Evolutionary conservation across 805 yeast genomes (phyloP).

Genomic region (Candida taoyuanica): DNA sequence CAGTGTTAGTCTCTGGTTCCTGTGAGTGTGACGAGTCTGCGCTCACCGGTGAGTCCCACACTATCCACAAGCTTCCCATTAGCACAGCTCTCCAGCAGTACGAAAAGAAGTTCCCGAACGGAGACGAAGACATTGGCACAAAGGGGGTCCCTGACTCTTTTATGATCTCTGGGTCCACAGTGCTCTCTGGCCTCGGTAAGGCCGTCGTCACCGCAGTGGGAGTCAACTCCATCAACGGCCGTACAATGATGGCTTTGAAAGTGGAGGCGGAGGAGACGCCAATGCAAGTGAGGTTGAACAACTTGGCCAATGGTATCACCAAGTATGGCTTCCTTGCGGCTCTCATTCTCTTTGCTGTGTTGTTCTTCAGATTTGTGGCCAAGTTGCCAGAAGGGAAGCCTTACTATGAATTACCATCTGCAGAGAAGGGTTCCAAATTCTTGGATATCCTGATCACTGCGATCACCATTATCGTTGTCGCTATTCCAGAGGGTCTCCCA

Average conservation of each 20-base stretch:
- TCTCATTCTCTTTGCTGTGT: constrained; percentile 67
- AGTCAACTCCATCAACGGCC: constrained; percentile 81
- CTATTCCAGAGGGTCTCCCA: constrained; percentile 99
- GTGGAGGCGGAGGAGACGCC: constrained; percentile 85
- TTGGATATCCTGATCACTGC: constrained; percentile 86
- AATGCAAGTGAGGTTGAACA: constrained; percentile 72
- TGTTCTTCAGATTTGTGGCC: constrained; percentile 71
- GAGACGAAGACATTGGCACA: constrained; percentile 34
- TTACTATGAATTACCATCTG: constrained; percentile 42
- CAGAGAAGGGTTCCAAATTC: constrained; percentile 80
- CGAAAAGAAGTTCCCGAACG: constrained; percentile 22
- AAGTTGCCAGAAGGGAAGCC: constrained; percentile 49
- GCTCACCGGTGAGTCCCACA: constrained; percentile 89
- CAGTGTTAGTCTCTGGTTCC: constrained; percentile 65
- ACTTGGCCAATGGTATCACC: constrained; percentile 90
- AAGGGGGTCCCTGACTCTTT: constrained; percentile 64
- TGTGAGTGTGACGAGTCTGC: constrained; percentile 90
- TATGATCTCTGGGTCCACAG: constrained; percentile 86
- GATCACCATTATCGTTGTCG: constrained; percentile 90
- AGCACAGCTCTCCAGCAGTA: constrained; percentile 31
- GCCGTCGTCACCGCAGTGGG: constrained; percentile 92
- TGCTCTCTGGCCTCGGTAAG: constrained; percentile 79
- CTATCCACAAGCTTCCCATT: constrained; percentile 67
- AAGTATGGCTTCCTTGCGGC: constrained; percentile 90
- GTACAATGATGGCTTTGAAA: constrained; percentile 77